These are phyloP conservation scores for Cladorrhinum sp. DNA, from an alignment of 2,329 filamentous ascomycete species.

Conservation along the genomic window DNA sequence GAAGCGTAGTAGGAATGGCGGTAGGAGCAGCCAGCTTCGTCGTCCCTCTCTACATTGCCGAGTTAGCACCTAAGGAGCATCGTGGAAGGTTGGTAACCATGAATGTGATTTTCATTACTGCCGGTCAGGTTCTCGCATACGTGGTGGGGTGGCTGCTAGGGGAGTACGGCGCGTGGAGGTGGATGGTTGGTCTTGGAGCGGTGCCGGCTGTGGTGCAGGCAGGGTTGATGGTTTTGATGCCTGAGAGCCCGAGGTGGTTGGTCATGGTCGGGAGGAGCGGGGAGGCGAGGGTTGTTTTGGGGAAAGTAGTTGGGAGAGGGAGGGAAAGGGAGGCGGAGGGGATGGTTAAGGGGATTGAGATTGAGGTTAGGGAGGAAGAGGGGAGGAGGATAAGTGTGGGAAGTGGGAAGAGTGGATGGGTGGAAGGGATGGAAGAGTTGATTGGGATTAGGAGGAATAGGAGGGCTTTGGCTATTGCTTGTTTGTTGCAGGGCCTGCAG, in stretches of 20 bases:
- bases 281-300: conserved; percentile 64
- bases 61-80: conserved; percentile 73
- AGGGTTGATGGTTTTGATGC: conserved; percentile 66
- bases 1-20: conserved; percentile 67
- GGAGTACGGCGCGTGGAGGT: conserved; percentile 71
- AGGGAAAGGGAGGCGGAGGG: conserved; percentile 41
- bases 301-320: conserved; percentile 54
- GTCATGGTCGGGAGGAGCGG: conserved; percentile 63
- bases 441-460: conserved; percentile 60
- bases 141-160: conserved; percentile 75
- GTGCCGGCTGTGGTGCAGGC: conserved; percentile 72
- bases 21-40: conserved; percentile 78
- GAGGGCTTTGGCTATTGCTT: conserved; percentile 78
- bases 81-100: conserved; percentile 80
- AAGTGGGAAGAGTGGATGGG: conserved; percentile 35
- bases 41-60: conserved; percentile 83
- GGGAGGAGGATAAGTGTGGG: conserved; percentile 45
- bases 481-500: conserved; percentile 80
- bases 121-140: conserved; percentile 88
- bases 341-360: conserved; percentile 64
- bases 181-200: conserved; percentile 86
- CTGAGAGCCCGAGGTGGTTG: conserved; percentile 87
- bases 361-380: conserved; percentile 66
- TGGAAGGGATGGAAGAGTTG: conserved; percentile 52
- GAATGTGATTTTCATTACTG: conserved; percentile 77